Evolutionary conservation across 352 stramenopile species (phyloP), one percentile per base, ranked within the genome.

Genomic region (Phytophthora fragariaefolia): DNA sequence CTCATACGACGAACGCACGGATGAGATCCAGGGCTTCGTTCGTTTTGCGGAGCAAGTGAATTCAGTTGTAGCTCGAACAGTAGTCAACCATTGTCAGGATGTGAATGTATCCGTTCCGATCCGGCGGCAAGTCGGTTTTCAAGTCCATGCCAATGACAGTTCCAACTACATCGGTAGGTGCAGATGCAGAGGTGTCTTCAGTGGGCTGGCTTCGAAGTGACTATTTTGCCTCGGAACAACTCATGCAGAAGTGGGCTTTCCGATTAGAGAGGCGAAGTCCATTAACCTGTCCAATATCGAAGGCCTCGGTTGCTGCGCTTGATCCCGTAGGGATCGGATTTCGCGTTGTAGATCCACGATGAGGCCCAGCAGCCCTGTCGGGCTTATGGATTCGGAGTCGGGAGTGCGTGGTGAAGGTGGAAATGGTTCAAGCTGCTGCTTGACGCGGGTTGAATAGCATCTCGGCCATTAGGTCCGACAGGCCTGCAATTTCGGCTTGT

Each of bases 71-170:
- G 7, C n/a, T 48, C 12, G 48, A 50, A 12, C 15, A 55, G 20
- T 71, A 56, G 32, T 71, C 56, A 1, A 71, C 32, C 1, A 71
- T 58, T 1, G 63, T 71, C 0, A 71, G 28, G 2, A 71, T 43
- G 23, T 65, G 63, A 7, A 38, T 53, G 27, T 67, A 32, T 0
- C 58, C 45, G 18, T 50, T 45, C 9, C 57, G 23, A 20, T 72
- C 57, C 1, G 30, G 50, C 2, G 4, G 13, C 0, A 67, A 22
- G 38, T 62, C 50, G 1, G 36, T 51, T 26, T 72, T 72, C 2
- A 68, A 13, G 23, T 68, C 58, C 10, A 73, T 27, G 2, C 45
- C 22, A 10, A 73, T 2, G 1, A 47, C 32, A 18, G 64, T 58
- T 8, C 64, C 64, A 32, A 68, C 10, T n/a, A 56, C 34, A 55